A percentile compares a stretch with the other conserved stretches of the same genome.
Evolutionary conservation across 768 basidiomycete genomes (phyloP).

Genomic region (Lactifluus rugatus): DNA sequence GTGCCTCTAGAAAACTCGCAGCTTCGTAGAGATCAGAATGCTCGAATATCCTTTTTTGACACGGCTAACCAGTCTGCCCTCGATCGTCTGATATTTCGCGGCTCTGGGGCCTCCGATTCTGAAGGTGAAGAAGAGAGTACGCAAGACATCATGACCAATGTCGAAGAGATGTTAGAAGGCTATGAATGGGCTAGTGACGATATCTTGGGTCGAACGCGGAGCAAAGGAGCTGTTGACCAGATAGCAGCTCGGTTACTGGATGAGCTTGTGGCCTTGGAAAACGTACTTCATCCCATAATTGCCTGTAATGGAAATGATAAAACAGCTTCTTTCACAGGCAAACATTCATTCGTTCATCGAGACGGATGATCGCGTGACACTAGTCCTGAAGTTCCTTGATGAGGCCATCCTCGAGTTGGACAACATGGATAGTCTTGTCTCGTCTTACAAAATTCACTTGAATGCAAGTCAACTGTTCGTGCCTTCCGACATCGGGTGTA

Average conservation of each 20-base stretch:
- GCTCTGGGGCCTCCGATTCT: conserved; percentile 22
- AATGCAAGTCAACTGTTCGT: conserved; percentile 48
- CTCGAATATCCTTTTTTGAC: conserved; percentile 76
- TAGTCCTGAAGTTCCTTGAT: conserved; percentile 83
- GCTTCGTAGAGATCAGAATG: conserved; percentile 50
- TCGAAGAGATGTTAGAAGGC: conserved; percentile 98
- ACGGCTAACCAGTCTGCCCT: conserved; percentile 64
- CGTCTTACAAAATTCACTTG: conserved; percentile 92
- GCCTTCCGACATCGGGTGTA: background rate
- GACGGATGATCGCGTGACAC: conserved; percentile 80
- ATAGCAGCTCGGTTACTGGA: conserved; percentile 85
- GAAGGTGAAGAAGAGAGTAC: conserved; percentile 55
- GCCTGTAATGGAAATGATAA: background rate
- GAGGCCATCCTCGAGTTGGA: conserved; percentile 84
- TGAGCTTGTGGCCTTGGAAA: conserved; percentile 88
- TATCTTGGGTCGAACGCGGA: conserved; percentile 53
- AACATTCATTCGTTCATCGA: conserved; percentile 97
- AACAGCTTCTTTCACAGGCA: conserved; percentile 42
- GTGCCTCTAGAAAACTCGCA: conserved; percentile 26
- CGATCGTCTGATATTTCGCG: conserved; percentile 53
- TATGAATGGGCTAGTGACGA: conserved; percentile 93
- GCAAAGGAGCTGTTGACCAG: conserved; percentile 73
- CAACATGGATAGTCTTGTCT: conserved; percentile 78
- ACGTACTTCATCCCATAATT: conserved; percentile 39
- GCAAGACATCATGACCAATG: conserved; percentile 78